These are phyloP conservation scores for Aureobasidium sp. DNA, from an alignment of 2,329 filamentous ascomycete species.

Conservation along the genomic window DNA sequence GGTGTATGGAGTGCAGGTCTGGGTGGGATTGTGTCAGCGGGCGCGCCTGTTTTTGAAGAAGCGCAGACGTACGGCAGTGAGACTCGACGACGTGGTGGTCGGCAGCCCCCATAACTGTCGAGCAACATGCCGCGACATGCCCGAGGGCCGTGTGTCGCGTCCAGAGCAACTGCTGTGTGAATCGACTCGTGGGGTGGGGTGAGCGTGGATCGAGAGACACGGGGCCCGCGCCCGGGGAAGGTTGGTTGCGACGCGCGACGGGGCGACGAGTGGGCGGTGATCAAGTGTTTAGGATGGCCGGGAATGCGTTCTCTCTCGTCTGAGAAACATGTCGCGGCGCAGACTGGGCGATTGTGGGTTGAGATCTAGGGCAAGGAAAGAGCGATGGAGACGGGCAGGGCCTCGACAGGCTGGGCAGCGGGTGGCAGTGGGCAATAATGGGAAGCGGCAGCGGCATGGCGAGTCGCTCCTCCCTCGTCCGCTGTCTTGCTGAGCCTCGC, in stretches of 20 bases:
- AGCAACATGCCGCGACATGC: conserved; percentile 15
- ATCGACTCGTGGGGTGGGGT: conserved; percentile 15
- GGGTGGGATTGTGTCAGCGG: conserved; percentile 12
- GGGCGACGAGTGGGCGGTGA: background rate
- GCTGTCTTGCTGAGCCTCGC: conserved; percentile 2
- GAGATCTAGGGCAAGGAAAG: background rate
- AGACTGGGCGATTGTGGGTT: background rate
- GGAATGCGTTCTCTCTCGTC: background rate
- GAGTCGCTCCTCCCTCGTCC: conserved; percentile 3
- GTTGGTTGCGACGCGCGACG: background rate
- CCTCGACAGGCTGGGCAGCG: conserved; percentile 7
- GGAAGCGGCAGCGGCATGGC: background rate
- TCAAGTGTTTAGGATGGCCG: conserved; percentile 3
- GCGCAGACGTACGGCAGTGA: conserved; percentile 3
- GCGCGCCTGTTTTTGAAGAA: background rate
- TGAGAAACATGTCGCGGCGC: conserved; percentile 10
- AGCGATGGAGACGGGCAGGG: background rate
- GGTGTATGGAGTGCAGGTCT: conserved; percentile 56
- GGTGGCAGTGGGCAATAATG: background rate
- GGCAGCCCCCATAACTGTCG: conserved; percentile 30
- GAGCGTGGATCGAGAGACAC: background rate
- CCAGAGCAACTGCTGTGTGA: conserved; percentile 17
- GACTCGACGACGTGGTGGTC: conserved; percentile 18
- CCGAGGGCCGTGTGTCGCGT: conserved; percentile 4
- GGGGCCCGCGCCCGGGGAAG: background rate